Evolutionary conservation across 495 filamentous ascomycete genomes (phyloP).

Genomic region (Penicillium lividum): DNA sequence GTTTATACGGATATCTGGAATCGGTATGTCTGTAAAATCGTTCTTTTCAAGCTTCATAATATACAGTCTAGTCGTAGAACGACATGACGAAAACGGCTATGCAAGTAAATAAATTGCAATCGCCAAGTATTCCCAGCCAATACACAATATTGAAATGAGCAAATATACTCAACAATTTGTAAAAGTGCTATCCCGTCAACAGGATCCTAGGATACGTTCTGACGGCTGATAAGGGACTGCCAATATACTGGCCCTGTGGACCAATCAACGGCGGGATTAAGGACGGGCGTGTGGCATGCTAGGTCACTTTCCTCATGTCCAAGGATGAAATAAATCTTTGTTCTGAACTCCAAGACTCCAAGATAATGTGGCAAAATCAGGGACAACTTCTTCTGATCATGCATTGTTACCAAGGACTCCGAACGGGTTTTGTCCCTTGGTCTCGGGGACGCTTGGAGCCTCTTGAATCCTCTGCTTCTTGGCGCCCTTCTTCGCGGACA

Average conservation of each 20-base stretch:
- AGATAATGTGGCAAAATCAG: conserved; percentile 20
- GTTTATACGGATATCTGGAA: too few species aligned
- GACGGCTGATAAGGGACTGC: background rate
- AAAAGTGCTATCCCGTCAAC: background rate
- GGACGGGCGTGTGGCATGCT: background rate
- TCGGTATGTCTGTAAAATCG: background rate
- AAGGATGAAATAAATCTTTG: background rate
- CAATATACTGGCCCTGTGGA: background rate
- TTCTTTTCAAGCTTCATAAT: conserved; percentile 7
- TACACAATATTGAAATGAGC: background rate
- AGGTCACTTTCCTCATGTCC: background rate
- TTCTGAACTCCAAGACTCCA: conserved; percentile 22
- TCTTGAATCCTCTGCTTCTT: conserved; percentile 36
- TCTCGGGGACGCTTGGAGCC: conserved; percentile 14
- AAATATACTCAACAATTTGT: background rate
- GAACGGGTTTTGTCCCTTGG: conserved; percentile 39
- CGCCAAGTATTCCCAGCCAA: background rate
- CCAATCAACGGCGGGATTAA: background rate
- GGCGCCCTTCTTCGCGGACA: conserved; percentile 43
- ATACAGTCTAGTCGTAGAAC: conserved; percentile 12
- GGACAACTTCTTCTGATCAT: conserved; percentile 17
- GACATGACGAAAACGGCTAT: background rate
- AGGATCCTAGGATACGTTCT: background rate
- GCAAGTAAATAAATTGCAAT: background rate
- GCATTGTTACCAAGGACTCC: conserved; percentile 36